Evolutionary conservation across 768 basidiomycete species (phyloP).

Genomic region (Cyathus striatus): DNA sequence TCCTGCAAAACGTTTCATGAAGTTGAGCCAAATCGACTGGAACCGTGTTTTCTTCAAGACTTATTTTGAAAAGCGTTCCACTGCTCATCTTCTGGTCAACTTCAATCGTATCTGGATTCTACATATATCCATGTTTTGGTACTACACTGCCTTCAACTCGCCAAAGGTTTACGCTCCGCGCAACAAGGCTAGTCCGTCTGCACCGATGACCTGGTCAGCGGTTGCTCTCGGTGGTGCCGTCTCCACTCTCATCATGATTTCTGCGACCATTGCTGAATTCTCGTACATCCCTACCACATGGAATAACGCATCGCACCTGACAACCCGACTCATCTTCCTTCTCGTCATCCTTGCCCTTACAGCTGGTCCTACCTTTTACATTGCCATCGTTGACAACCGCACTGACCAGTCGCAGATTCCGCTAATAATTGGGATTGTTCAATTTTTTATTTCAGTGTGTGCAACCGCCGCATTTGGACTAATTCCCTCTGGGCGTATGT

Average conservation of each 20-base stretch:
- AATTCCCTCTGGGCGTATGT: conserved; percentile 96
- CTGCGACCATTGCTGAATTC: conserved; percentile 91
- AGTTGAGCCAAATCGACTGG: conserved; percentile 91
- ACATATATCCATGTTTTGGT: conserved; percentile 91
- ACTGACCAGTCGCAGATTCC: conserved; percentile 61
- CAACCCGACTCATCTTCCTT: conserved; percentile 89
- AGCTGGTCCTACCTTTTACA: conserved; percentile 89
- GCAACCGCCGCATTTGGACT: conserved; percentile 81
- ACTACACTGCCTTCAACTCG: conserved; percentile 97
- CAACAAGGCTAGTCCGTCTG: conserved; percentile 60
- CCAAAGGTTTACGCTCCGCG: conserved; percentile 83
- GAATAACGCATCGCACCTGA: conserved; percentile 97
- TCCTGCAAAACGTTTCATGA: conserved; percentile 91
- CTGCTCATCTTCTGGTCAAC: conserved; percentile 91
- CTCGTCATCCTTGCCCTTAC: conserved; percentile 90
- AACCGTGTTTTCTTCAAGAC: conserved; percentile 97
- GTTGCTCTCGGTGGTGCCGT: conserved; percentile 95
- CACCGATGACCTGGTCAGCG: conserved; percentile 93
- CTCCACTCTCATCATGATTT: conserved; percentile 89
- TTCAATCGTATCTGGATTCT: conserved; percentile 99
- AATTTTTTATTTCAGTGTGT: conserved; percentile 87
- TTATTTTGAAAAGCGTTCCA: conserved; percentile 94
- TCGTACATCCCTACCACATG: conserved; percentile 97
- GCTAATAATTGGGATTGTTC: conserved; percentile 87
- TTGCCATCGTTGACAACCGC: conserved; percentile 76